phyloP scores from a whole-genome alignment of 495 filamentous ascomycete genomes.

The Podospora comata region DNA sequence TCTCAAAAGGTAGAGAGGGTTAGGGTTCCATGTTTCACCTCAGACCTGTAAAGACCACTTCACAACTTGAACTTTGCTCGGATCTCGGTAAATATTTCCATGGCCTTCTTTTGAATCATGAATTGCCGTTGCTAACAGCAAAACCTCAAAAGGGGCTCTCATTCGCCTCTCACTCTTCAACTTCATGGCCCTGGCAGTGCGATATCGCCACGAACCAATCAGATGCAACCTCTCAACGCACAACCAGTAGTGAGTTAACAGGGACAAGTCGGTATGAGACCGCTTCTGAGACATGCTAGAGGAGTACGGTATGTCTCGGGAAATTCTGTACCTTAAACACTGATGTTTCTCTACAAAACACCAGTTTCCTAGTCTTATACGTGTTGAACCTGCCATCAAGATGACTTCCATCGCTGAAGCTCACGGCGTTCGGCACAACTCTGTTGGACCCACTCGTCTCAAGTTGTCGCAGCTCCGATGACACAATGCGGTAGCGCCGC shows the following conservation, averaged over 20 bases:
- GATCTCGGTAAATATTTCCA: neutral
- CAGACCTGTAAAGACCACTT: too few relatives aligned
- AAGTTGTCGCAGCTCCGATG: slow-evolving; percentile 14
- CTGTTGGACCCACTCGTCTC: slow-evolving; percentile 13
- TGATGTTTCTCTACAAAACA: neutral
- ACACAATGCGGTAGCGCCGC: slow-evolving; percentile 19
- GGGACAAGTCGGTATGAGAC: neutral
- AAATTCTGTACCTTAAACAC: neutral
- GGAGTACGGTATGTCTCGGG: neutral
- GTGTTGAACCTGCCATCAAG: neutral
- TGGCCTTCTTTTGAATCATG: neutral
- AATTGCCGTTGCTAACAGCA: neutral
- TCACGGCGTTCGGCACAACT: slow-evolving; percentile 1
- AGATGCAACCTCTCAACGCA: neutral
- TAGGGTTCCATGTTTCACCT: too few relatives aligned
- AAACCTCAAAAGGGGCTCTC: neutral
- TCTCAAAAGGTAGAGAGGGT: too few relatives aligned
- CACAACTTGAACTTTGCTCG: too few relatives aligned
- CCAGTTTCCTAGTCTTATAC: neutral
- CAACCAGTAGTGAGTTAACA: neutral
- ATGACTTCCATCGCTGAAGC: neutral
- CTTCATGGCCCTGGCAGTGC: neutral
- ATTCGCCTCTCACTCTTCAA: neutral
- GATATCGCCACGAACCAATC: neutral
- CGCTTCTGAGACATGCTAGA: neutral